A percentile compares a stretch with the other conserved stretches of the same genome.
These are phyloP conservation scores for Diaporthe vexans DNA, from an alignment of 2,329 filamentous ascomycete genomes.

Conservation along the genomic window DNA sequence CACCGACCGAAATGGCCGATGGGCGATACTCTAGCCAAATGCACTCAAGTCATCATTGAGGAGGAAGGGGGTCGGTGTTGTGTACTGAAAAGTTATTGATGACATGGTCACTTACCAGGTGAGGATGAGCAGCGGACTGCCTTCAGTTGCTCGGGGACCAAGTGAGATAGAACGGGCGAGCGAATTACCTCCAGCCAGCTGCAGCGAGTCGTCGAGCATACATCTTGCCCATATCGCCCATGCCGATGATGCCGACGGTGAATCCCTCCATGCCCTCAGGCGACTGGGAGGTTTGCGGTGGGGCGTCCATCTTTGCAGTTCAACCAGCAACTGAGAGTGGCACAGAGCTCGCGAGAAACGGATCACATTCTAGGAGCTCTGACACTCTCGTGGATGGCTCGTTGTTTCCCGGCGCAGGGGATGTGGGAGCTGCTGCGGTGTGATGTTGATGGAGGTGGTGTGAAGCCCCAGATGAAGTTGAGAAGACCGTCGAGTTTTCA, in stretches of 20 bases:
- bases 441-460: constrained; percentile 18
- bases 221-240: constrained; percentile 99
- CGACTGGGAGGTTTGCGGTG: constrained; percentile 43
- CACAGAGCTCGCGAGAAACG: constrained; percentile 43
- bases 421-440: constrained; percentile 5
- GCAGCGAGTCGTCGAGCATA: constrained; percentile 90
- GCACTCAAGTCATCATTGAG: constrained; percentile 99
- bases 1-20: constrained; percentile 65
- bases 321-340: constrained; percentile 34
- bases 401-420: constrained; percentile 9
- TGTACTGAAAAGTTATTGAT: constrained; percentile 33
- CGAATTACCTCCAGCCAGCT: constrained; percentile 95
- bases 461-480: not conserved
- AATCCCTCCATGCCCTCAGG: constrained; percentile 74
- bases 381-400: not conserved
- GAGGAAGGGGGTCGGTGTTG: constrained; percentile 46
- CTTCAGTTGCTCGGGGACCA: constrained; percentile 17
- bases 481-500: constrained; percentile 31
- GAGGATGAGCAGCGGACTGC: constrained; percentile 4
- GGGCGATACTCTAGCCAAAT: constrained; percentile 99
- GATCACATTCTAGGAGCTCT: constrained; percentile 41
- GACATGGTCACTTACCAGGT: constrained; percentile 55
- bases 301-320: constrained; percentile 45
- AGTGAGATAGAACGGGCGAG: constrained; percentile 41
- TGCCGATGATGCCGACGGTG: constrained; percentile 93